Conservation (phyloP, 257 asterid genomes). For the Rhazya stricta region DNA sequence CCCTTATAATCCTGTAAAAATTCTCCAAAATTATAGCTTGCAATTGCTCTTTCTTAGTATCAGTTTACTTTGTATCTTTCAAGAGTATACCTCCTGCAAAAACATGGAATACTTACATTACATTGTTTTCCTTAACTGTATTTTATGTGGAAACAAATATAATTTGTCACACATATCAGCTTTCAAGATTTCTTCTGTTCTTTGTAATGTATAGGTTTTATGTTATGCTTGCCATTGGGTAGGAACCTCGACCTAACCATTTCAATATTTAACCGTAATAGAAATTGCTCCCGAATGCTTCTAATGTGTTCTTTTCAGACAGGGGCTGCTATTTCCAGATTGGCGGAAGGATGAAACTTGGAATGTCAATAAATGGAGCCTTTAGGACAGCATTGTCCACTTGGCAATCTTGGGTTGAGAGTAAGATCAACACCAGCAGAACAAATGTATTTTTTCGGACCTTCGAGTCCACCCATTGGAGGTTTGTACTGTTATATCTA, state of each 20-base stretch:
- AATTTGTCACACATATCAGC: background rate
- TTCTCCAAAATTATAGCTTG: background rate
- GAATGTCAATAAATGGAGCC: constrained; percentile 65
- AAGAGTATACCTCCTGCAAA: background rate
- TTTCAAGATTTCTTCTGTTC: background rate
- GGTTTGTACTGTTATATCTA: constrained; percentile 40
- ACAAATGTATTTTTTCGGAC: constrained; percentile 80
- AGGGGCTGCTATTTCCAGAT: constrained; percentile 97
- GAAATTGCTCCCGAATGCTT: constrained; percentile 14
- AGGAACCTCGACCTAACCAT: background rate
- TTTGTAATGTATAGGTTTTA: background rate
- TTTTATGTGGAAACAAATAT: background rate
- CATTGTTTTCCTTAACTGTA: background rate
- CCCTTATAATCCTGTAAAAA: background rate
- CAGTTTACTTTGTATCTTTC: background rate
- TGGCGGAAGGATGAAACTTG: constrained; percentile 76
- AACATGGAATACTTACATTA: background rate
- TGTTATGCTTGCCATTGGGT: background rate
- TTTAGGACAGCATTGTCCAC: constrained; percentile 63
- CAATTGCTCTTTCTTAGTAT: too few species aligned
- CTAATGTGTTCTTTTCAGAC: constrained; percentile 61
- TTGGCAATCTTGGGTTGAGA: constrained; percentile 81
- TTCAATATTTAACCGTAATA: background rate
- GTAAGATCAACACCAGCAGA: constrained; percentile 44
- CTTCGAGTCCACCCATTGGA: constrained; percentile 88